Evolutionary conservation across 805 yeast genomes (phyloP), one percentile per base, ranked within the genome.

Genomic region (Metschnikowia arizonensis): DNA sequence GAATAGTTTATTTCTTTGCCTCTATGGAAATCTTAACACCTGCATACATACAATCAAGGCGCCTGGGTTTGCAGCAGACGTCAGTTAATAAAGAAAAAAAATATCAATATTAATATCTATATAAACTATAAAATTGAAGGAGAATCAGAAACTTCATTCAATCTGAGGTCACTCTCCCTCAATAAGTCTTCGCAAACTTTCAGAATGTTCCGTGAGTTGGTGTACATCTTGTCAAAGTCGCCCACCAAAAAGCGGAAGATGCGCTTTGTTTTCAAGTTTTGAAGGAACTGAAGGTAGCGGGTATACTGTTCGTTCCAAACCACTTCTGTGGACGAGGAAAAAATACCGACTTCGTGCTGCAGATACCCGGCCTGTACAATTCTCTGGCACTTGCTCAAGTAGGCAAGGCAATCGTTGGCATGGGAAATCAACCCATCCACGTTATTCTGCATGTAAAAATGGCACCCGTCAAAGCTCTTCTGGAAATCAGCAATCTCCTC

Each of bases 141-240:
- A 5, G 5, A n/a, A 6, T n/a, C 11, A 12, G 5, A n/a, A 14
- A 28, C 25, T 11, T 29, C 24, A 3, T n/a, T 37, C 9, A 12
- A 39, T 11, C 28, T 4, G 15, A 19, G 11, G 11, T 32, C 30
- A 10, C 38, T 42, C 31, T 45, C 43, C 21, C 35, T 39, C n/a
- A 45, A 29, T 40, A 45, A 45, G n/a, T 34, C 39, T 18, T 26
- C 33, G 31, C 46, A 48, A 8, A 42, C 33, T 5, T 30, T 18
- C 32, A 41, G 43, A 4, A 39, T 26, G 29, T 28, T 31, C 14
- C 33, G 33, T 10, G 46, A 15, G 30, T 42, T 47, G 28, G 29
- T 37, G 24, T 34, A 33, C 42, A 48, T 31, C 32, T 37, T 34
- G 31, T 29, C 28, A 17, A 48, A 48, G 44, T 48, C 51, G 17